phyloP scores from a whole-genome alignment of 441 rosid species.

The Pelargonium myrrhifolium region DNA sequence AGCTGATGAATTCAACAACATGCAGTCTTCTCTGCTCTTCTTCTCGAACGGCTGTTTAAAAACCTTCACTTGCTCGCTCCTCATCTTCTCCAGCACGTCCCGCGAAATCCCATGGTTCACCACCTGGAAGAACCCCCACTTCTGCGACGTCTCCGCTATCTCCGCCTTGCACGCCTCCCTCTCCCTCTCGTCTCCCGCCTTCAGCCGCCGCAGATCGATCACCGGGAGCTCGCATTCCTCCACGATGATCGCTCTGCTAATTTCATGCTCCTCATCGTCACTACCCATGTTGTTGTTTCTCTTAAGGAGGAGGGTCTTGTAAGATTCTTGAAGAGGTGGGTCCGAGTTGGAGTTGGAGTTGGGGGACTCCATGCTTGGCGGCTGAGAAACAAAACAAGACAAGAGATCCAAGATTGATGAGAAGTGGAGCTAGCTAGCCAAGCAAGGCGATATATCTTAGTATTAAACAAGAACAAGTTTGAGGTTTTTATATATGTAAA shows the following conservation, averaged over 20 bases:
- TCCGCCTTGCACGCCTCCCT: slow-evolving; percentile 34
- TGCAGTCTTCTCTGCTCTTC: slow-evolving; percentile 25
- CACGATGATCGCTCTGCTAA: not conserved
- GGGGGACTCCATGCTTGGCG: slow-evolving; percentile 20
- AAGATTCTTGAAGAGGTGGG: slow-evolving; percentile 38
- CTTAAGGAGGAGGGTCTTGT: slow-evolving; percentile 20
- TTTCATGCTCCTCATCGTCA: not conserved
- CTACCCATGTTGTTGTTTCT: not conserved
- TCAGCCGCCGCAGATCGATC: slow-evolving; percentile 37
- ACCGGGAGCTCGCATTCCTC: slow-evolving; percentile 40
- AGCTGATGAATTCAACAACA: slow-evolving; percentile 28
- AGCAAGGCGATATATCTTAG: no score
- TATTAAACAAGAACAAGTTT: no score
- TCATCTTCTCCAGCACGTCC: slow-evolving; percentile 34
- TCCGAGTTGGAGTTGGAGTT: slow-evolving; percentile 13
- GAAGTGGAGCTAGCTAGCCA: not conserved
- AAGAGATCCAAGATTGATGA: no score
- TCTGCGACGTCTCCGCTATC: slow-evolving; percentile 37
- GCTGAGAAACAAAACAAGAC: slow-evolving; percentile 3
- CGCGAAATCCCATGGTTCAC: slow-evolving; percentile 51
- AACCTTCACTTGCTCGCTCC: slow-evolving; percentile 31
- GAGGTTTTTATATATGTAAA: no score
- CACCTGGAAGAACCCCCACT: slow-evolving; percentile 70
- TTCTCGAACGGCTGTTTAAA: slow-evolving; percentile 43
- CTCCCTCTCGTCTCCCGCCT: slow-evolving; percentile 11